These are phyloP conservation scores for Aphanoascus verrucosus DNA, from an alignment of 2,329 filamentous ascomycete species.

Conservation along the genomic window DNA sequence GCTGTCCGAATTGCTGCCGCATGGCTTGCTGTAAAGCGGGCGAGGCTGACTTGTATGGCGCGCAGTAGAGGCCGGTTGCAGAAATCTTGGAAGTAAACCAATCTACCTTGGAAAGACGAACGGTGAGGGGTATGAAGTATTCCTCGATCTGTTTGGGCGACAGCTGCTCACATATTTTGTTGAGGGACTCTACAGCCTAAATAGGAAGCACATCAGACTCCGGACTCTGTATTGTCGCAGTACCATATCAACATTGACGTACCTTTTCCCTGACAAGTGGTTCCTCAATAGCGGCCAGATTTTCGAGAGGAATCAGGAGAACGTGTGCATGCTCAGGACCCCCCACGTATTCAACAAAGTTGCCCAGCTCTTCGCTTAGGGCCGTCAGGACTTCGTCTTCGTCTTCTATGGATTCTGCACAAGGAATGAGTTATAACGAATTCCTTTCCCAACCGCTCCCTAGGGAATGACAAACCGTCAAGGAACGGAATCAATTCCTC, in stretches of 20 bases:
- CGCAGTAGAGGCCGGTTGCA: conserved; percentile 86
- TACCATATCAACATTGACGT: conserved; percentile 20
- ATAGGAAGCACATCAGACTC: conserved; percentile 3
- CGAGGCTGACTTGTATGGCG: conserved; percentile 84
- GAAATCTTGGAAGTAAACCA: conserved; percentile 99
- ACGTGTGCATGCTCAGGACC: conserved; percentile 90
- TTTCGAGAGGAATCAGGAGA: conserved; percentile 91
- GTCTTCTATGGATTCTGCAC: conserved; percentile 91
- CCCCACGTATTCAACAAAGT: conserved; percentile 95
- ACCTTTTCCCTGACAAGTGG: conserved; percentile 97
- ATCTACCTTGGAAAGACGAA: conserved; percentile 95
- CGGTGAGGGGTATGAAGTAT: conserved; percentile 88
- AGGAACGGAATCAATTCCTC: conserved; percentile 98
- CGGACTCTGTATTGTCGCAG: not conserved
- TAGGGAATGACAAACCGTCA: conserved; percentile 60
- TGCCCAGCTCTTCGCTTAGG: conserved; percentile 89
- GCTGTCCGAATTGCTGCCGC: conserved; percentile 77
- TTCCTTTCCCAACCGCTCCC: not conserved
- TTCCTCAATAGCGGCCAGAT: conserved; percentile 96
- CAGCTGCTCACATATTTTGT: conserved; percentile 94
- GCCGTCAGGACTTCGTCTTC: conserved; percentile 97
- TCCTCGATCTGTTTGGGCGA: conserved; percentile 90
- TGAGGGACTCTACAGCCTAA: conserved; percentile 94
- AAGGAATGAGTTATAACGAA: conserved; percentile 2
- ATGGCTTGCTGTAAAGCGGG: conserved; percentile 81